These are phyloP conservation scores for Ogataea naganishii DNA, from an alignment of 805 yeast species.

Conservation along the genomic window DNA sequence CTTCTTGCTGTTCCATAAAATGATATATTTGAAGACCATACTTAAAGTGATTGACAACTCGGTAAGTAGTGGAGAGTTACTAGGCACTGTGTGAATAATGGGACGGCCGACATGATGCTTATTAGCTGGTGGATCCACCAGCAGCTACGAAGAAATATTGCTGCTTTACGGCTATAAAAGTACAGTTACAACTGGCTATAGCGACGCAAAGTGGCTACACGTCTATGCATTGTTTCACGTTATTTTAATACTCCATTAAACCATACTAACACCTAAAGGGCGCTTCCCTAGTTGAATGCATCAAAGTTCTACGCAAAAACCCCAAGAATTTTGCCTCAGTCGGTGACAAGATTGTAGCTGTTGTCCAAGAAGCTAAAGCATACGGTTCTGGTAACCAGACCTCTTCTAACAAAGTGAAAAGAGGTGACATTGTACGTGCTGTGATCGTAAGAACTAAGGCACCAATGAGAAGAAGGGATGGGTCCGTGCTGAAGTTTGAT, in stretches of 20 bases:
- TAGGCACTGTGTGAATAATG: constrained; percentile 7
- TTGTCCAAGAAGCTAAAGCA: constrained; percentile 85
- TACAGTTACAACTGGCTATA: no score
- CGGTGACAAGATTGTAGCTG: constrained; percentile 92
- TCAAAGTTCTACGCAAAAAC: constrained; percentile 85
- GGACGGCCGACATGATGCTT: background rate
- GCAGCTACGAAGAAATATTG: background rate
- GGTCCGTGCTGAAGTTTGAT: constrained; percentile 78
- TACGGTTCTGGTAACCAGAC: constrained; percentile 57
- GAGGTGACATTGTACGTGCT: constrained; percentile 94
- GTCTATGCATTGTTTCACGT: constrained; percentile 1
- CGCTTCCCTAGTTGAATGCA: constrained; percentile 90
- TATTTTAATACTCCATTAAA: background rate
- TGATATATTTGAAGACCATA: constrained; percentile 86
- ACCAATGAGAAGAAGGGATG: constrained; percentile 71
- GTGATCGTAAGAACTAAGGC: constrained; percentile 85
- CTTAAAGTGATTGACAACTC: constrained; percentile 91
- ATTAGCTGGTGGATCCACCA: background rate
- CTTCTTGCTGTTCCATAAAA: no score
- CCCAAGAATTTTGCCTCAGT: constrained; percentile 76
- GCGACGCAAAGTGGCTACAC: no score
- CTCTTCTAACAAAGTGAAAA: constrained; percentile 73
- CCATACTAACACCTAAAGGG: constrained; percentile 33
- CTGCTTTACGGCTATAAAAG: background rate
- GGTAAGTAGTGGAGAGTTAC: no score